Conservation (phyloP, 148 eudicot genomes). For the Dysphania ambrosioides region DNA sequence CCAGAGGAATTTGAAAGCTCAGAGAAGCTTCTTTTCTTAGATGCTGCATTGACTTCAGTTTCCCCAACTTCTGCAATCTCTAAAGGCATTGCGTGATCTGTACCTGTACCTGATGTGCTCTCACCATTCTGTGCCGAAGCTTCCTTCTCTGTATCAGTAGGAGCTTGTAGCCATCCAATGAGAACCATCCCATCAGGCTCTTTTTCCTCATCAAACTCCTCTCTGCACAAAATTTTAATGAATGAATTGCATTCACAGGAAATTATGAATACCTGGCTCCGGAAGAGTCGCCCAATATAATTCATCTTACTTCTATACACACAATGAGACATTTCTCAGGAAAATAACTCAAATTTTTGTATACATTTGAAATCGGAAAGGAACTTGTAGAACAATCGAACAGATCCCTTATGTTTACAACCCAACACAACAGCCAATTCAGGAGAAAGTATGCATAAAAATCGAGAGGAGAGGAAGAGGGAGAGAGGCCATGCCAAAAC, state of each 20-base stretch:
- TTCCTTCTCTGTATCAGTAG: slow-evolving; percentile 40
- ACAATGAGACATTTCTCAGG: not conserved
- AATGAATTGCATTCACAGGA: not conserved
- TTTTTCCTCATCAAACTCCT: slow-evolving; percentile 92
- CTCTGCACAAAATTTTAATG: slow-evolving; percentile 40
- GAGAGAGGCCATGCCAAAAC: not conserved
- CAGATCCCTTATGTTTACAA: not conserved
- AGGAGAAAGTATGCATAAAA: not conserved
- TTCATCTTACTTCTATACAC: not conserved
- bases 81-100: slow-evolving; percentile 26
- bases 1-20: slow-evolving; percentile 33
- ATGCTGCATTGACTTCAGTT: slow-evolving; percentile 27
- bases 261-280: not conserved
- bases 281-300: not conserved
- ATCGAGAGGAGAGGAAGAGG: not conserved
- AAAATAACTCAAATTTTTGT: not conserved
- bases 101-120: slow-evolving; percentile 37
- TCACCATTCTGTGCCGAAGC: slow-evolving; percentile 48
- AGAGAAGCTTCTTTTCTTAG: slow-evolving; percentile 69
- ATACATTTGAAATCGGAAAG: not conserved
- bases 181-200: slow-evolving; percentile 98
- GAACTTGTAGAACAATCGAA: not conserved
- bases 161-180: slow-evolving; percentile 70
- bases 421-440: not conserved
- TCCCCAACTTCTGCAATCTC: slow-evolving; percentile 40